Evolutionary conservation across 768 basidiomycete species (phyloP).

Genomic region (Lentinula guzmanii): DNA sequence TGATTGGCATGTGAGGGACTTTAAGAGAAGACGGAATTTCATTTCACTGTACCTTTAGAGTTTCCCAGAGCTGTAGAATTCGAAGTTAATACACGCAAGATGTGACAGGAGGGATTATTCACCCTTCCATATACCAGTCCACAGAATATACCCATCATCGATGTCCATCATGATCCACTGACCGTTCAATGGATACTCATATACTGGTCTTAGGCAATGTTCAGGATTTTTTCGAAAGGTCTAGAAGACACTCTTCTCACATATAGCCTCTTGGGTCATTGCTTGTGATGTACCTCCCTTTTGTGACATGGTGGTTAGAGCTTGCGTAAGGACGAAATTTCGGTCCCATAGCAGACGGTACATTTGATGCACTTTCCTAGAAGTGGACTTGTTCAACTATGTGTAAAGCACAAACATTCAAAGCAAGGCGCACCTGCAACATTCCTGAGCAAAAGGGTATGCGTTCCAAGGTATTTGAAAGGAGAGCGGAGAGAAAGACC

Average conservation of each 20-base stretch:
- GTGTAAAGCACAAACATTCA: neutral
- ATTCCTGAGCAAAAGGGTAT: constrained; percentile 16
- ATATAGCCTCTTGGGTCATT: constrained; percentile 88
- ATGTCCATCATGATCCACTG: constrained; percentile 97
- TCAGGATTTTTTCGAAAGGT: neutral
- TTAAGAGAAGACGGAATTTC: neutral
- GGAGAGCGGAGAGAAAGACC: neutral
- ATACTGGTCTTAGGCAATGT: constrained; percentile 57
- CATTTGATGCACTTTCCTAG: neutral
- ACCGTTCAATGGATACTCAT: constrained; percentile 83
- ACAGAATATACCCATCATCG: constrained; percentile 86
- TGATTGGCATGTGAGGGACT: constrained; percentile 9
- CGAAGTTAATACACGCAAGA: neutral
- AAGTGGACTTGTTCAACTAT: neutral
- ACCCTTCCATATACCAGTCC: constrained; percentile 97
- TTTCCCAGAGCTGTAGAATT: constrained; percentile 64
- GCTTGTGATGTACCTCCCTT: constrained; percentile 84
- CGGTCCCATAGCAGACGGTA: constrained; percentile 26
- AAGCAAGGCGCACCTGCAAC: constrained; percentile 31
- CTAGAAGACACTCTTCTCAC: constrained; percentile 32
- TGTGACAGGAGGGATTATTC: constrained; percentile 6
- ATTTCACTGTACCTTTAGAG: constrained; percentile 60
- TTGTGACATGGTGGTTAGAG: constrained; percentile 74
- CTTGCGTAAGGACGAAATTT: constrained; percentile 68
- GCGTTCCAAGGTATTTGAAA: neutral